Evolutionary conservation across 2,329 filamentous ascomycete species (phyloP).

Genomic region (Metarhizium rileyi): DNA sequence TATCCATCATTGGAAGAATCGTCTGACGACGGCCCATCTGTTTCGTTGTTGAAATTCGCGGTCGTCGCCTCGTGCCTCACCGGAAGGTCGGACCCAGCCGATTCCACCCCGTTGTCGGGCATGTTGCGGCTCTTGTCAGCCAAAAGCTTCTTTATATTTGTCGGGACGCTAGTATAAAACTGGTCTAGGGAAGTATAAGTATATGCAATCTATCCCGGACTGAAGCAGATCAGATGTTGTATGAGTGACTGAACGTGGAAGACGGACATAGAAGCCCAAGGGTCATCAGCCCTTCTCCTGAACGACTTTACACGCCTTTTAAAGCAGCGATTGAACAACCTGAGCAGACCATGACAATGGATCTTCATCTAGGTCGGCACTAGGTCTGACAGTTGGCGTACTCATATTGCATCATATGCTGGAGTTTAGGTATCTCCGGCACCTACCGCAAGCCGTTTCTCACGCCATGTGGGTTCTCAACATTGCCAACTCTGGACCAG

Average conservation of each 20-base stretch:
- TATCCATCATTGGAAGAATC: slow-evolving; percentile 12
- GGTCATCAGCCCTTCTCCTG: no score
- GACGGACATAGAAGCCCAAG: no score
- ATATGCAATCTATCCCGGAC: no score
- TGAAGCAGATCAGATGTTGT: no score
- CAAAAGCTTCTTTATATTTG: not conserved
- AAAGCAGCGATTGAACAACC: no score
- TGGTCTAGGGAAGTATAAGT: no score
- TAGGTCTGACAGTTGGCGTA: not conserved
- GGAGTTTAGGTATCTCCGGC: slow-evolving; percentile 6
- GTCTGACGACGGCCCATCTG: not conserved
- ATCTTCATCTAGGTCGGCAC: not conserved
- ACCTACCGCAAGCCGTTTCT: not conserved
- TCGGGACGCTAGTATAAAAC: no score
- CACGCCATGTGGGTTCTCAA: not conserved
- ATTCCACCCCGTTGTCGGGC: not conserved
- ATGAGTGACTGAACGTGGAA: no score
- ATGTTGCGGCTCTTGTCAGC: not conserved
- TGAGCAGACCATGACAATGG: not conserved
- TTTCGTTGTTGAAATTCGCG: not conserved
- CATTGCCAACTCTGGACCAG: not conserved
- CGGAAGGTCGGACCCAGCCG: not conserved
- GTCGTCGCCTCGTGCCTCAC: not conserved
- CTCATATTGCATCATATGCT: slow-evolving; percentile 2
- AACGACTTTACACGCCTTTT: not conserved